Evolutionary conservation across 805 yeast species (phyloP).

Genomic region (Ogataea allantospora): DNA sequence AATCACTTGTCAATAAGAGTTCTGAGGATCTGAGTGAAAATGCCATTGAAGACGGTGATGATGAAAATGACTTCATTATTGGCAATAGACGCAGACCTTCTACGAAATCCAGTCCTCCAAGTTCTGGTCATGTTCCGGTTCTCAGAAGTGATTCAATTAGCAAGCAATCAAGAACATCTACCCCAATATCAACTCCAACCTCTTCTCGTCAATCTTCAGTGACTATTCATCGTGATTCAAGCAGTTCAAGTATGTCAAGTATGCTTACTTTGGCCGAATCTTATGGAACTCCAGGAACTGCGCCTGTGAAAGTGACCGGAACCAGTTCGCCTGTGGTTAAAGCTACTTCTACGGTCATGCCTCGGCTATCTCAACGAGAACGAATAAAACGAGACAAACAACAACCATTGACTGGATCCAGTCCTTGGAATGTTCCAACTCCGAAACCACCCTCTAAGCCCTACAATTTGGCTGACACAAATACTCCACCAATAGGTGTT

Average conservation of each 20-base stretch:
- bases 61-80: conserved; percentile 36
- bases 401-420: conserved; percentile 4
- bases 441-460: conserved; percentile 6
- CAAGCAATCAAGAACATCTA: background rate
- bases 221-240: conserved; percentile 5
- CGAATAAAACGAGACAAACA: conserved; percentile 39
- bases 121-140: background rate
- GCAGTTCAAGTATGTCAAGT: conserved; percentile 11
- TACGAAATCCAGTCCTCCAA: conserved; percentile 1
- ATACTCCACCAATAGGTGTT: conserved; percentile 14
- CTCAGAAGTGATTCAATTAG: background rate
- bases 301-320: background rate
- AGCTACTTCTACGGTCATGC: conserved; percentile 36
- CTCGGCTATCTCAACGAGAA: conserved; percentile 59
- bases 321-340: conserved; percentile 21
- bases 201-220: conserved; percentile 4
- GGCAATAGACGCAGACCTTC: conserved; percentile 33
- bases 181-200: background rate
- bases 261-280: conserved; percentile 10
- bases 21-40: conserved; percentile 14
- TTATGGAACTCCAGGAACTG: conserved; percentile 11
- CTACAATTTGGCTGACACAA: conserved; percentile 1
- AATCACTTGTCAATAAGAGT: conserved; percentile 1
- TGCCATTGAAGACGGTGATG: conserved; percentile 28
- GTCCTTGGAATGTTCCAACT: conserved; percentile 11